Evolutionary conservation across 2,329 filamentous ascomycete species (phyloP), one percentile per base, ranked within the genome.

Genomic region (Neofusicoccum laricinum): DNA sequence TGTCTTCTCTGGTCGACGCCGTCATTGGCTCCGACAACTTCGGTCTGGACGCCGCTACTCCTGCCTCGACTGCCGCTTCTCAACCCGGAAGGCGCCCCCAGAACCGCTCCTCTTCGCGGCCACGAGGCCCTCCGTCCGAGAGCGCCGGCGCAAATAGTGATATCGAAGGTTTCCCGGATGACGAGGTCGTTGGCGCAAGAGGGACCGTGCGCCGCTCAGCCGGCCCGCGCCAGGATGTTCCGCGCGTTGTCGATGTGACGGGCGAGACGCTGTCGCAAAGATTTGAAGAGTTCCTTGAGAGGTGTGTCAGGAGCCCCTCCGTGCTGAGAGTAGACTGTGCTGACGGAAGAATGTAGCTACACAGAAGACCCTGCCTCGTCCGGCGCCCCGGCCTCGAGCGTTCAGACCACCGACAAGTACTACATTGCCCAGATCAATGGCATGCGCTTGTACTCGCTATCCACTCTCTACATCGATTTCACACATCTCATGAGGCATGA

Each of bases 401-500:
- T 88, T 32, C 82, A 88, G 50, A 89, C 88, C 3, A 91, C 90
- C 30, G 89, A 93, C 79, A 91, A 90, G 75, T 93, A 93, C 80
- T 96, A 95, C 76, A 84, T 95, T 65, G 90, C 90, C 57, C 91
- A 93, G 78, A 92, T 96, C 70, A 88, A 91, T 72, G 89, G 88
- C 67, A 87, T 96, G 83, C 85, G 86, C 65, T 84, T 84, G 21
- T 90, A 90, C 75, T 83, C 87, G 68, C 84, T 94, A n/a, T 94
- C 91, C 1, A 95, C 91, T 5, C 87, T 95, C 65, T 96, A 95
- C 75, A 86, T 96, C 72, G 92, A 96, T 79, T 95, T 89, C 78
- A 91, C 88, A 69, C 95, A 99, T 76, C 81, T 99, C 34, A 85
- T 88, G 64, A 85, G 87, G 40, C 90, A 89, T 76, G 88, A 90